A percentile compares a stretch with the other conserved stretches of the same genome.
Evolutionary conservation across 495 filamentous ascomycete species (phyloP).

Genomic region (Astrothelium subdiscretum): DNA sequence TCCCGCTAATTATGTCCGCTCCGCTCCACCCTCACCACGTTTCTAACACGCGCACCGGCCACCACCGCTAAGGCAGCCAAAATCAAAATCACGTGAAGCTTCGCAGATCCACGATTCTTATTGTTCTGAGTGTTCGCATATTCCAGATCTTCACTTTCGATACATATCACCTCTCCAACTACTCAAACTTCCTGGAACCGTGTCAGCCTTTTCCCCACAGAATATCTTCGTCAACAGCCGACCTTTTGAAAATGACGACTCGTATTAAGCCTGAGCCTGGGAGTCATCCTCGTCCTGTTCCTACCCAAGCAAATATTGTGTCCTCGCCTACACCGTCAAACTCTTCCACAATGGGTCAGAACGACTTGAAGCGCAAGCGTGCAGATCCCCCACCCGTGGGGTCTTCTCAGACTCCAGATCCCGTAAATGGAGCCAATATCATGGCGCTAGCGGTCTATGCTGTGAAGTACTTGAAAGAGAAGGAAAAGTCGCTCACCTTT

Average conservation of each 20-base stretch:
- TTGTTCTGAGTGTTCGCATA: too few relatives aligned
- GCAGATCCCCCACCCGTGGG: conserved; percentile 32
- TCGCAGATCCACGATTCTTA: too few relatives aligned
- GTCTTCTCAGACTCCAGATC: conserved; percentile 68
- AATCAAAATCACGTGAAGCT: background rate
- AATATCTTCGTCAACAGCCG: too few relatives aligned
- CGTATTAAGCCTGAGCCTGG: background rate
- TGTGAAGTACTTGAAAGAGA: conserved; percentile 71
- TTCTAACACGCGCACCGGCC: too few relatives aligned
- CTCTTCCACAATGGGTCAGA: background rate
- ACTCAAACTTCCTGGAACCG: too few relatives aligned
- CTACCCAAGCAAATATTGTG: background rate
- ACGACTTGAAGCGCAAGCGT: background rate
- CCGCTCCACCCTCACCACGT: background rate
- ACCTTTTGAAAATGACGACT: background rate
- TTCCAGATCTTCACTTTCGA: too few relatives aligned
- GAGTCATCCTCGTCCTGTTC: background rate
- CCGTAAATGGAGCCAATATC: conserved; percentile 64
- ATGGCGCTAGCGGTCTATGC: conserved; percentile 77
- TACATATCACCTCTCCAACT: too few relatives aligned
- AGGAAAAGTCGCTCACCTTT: conserved; percentile 57
- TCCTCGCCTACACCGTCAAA: background rate
- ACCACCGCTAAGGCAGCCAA: too few relatives aligned
- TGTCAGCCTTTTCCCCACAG: too few relatives aligned
- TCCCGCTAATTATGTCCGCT: background rate